Evolutionary conservation across 2,329 filamentous ascomycete species (phyloP), one percentile per base, ranked within the genome.

Genomic region (Botryotinia globosa): DNA sequence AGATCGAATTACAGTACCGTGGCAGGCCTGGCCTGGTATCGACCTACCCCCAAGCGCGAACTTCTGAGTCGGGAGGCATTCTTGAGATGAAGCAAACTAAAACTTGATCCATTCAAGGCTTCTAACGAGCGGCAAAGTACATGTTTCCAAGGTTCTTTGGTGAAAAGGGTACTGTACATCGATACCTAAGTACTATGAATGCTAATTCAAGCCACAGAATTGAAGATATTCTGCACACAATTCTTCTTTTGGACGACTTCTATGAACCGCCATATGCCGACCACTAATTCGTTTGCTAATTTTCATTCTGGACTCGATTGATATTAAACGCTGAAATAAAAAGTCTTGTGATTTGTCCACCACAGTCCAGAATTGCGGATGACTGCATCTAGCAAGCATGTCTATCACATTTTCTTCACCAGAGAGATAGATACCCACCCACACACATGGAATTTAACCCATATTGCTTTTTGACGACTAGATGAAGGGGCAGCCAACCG

Each of bases 391-490:
- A 32, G 37, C 62, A 63, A 42, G 70, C 70, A 72, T 72, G 51
- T 72, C 64, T 72, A 68, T 72, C 70, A 72, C 70, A 72, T 72
- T 72, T 68, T 72, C 70, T 72, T 72, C 70, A 59, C 25, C 54
- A 61, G 42, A 63, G 59, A n/a, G n/a, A n/a, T n/a, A n/a, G n/a
- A 45, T 39, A 61, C 16, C 67, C 54, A 69, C 54, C 51, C 67
- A 69, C 32, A 44, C n/a, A 59, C 66, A 69, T 67, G 64, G 34
- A 42, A 39, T 69, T 67, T 34, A 68, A 45, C 42, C 22, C 44
- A 67, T 32, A 64, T 48, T 70, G 58, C 22, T 39, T 64, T 51
- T 64, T 51, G 32, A 25, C 25, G 64, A 70, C 42, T 66, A 34
- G 48, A 59, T 45, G 51, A 69, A 69, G 37, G 64, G 51, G 56